Conservation (phyloP, 768 basidiomycete species). For the Hygrophoropsis aurantiaca region DNA sequence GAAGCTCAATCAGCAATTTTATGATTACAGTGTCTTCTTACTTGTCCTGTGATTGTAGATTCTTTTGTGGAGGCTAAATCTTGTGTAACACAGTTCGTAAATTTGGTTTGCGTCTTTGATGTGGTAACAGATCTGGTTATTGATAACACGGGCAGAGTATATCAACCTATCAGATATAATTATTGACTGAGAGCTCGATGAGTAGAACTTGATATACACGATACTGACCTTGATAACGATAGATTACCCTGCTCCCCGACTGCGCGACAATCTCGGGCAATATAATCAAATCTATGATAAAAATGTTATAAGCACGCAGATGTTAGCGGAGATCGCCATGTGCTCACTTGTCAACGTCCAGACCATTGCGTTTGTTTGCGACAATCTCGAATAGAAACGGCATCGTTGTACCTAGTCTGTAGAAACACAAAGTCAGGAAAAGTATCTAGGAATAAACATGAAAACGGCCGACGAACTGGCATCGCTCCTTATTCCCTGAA, state of each 20-base stretch:
- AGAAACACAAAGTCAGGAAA: neutral
- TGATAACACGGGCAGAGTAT: constrained; percentile 71
- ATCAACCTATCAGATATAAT: constrained; percentile 52
- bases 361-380: constrained; percentile 75
- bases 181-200: neutral
- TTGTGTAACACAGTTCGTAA: constrained; percentile 69
- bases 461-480: constrained; percentile 44
- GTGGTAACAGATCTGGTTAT: constrained; percentile 75
- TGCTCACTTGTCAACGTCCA: constrained; percentile 83
- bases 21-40: constrained; percentile 20
- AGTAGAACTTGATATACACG: neutral
- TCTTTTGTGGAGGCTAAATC: constrained; percentile 79
- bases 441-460: no score
- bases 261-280: constrained; percentile 70
- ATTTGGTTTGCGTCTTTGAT: constrained; percentile 80
- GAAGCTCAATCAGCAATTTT: no score
- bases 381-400: constrained; percentile 82
- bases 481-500: constrained; percentile 53
- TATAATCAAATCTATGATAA: constrained; percentile 71
- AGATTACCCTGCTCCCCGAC: constrained; percentile 64
- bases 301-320: neutral
- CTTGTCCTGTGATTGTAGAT: constrained; percentile 84
- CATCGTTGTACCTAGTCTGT: constrained; percentile 48
- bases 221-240: constrained; percentile 41
- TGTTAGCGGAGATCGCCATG: no score